Evolutionary conservation across 768 basidiomycete genomes (phyloP), one percentile per base, ranked within the genome.

Genomic region (Xerocomellus amylosporus): DNA sequence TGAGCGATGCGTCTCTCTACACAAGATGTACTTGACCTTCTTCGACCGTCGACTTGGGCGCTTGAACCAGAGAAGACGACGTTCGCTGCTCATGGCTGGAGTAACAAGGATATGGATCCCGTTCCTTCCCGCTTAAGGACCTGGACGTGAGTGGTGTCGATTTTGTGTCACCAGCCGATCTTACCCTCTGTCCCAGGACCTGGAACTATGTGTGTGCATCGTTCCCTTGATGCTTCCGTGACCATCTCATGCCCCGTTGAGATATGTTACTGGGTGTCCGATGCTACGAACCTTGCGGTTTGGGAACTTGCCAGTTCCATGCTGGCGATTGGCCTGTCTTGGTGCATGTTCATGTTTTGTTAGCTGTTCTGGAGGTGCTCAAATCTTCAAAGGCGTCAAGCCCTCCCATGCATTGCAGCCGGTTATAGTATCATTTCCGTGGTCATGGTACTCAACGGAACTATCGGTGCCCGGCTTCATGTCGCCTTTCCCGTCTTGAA

Each of bases 61-160:
- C 56, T 64, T 5, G 60, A 58, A 41, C 63, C 39, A 17, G 63
- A 64, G 33, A 5, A 66, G 41, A 78, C 78, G 20, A 79, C 77
- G 24, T 83, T 86, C 61, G 87, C 84, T 5, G 79, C 83, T 42
- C 75, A 77, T 56, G 74, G 76, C 66, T 88, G 86, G 86, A 77
- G 75, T 58, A 90, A 90, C 69, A 79, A 79, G 59, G 88, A 89
- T 61, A 88, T 89, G 85, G 87, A 89, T 58, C 86, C 87, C 4
- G 86, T 87, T 8, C 83, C 86, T 33, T 75, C 73, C 0, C 67
- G 77, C 30, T 58, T 75, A 39, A 72, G 87, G 55, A 89, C 86
- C 2, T 90, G 88, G 88, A 74, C 77, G 26, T 66, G 31, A 58
- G 65, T 51, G 4, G 8, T 31, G 2, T 49, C n/a, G 4, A 24